Evolutionary conservation across 768 basidiomycete genomes (phyloP), one percentile per base, ranked within the genome.

Genomic region (Leccinum broughii): DNA sequence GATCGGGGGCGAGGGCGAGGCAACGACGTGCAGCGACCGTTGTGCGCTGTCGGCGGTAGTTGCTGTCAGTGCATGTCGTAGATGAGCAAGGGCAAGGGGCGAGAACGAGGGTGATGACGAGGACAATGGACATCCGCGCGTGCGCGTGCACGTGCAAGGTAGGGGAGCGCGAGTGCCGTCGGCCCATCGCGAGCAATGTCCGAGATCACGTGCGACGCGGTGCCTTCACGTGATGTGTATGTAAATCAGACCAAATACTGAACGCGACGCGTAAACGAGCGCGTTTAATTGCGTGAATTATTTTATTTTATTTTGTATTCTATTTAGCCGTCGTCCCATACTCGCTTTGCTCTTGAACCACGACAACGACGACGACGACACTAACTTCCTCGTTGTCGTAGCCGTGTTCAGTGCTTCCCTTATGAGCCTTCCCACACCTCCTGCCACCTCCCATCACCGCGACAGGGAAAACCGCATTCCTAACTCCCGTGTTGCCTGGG

Each of bases 351-450:
- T 46, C 56, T 28, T 34, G 59, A 34, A 65, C 63, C 15, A 64
- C 68, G 59, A 66, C 49, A 26, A 65, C 66, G 57, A 64, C 64
- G 34, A 55, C 58, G 3, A 3, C 24, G 28, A 54, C 53, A 54
- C 14, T 39, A 49, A 50, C 17, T 26, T 49, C 34, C 22, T 49
- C 15, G 48, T 60, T 44, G 60, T 66, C 58, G 61, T 62, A 66
- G 62, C 55, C 55, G 57, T 62, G 60, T 57, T 58, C 50, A 26
- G 14, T 2, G n/a, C 15, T 2, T 2, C 32, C 24, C 11, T 34
- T 5, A 68, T 71, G 67, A 85, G 84, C 78, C 80, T 89, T 26
- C 80, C 79, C 6, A 88, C 87, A 0, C 88, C 88, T 11, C 88
- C 88, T 5, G 75, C 75, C 57, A 81, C 87, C 5, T 77, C 81